Evolutionary conservation across 163 green algal species (phyloP), one percentile per base, ranked within the genome.

Genomic region (Chlamydomonas reinhardtii): DNA sequence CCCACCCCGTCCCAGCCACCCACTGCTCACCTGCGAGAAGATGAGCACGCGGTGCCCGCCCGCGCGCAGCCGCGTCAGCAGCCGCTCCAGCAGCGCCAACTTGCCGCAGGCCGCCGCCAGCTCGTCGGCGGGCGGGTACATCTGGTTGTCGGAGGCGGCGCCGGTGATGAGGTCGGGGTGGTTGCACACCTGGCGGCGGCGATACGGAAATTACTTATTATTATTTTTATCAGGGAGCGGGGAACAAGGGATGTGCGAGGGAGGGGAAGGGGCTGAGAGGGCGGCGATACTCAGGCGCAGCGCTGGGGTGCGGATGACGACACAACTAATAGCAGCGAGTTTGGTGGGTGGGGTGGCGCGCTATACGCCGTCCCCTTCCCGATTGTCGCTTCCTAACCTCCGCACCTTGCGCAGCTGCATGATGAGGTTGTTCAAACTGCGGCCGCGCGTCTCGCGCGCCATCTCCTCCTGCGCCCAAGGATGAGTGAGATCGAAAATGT

Each of bases 151-250:
- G 34, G 72, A 85, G 83, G 92, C 90, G 37, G 79, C 29, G 17
- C 70, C 81, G 11, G 94, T 97, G 91, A 99, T 97, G n/a, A 99
- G 95, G 93, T 99, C 98, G 5, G 97, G 96, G 94, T 99, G 98
- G 92, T 99, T 99, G 97, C 95, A 98, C 90, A 97, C 66, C 64
- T 84, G 77, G 8, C 15, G 39, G 52, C 25, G 20, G n/a, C n/a
- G n/a, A n/a, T n/a, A n/a, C n/a, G n/a, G n/a, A n/a, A n/a, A n/a
- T n/a, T n/a, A n/a, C n/a, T n/a, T n/a, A n/a, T n/a, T n/a, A n/a
- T n/a, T n/a, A n/a, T n/a, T n/a, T n/a, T n/a, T n/a, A n/a, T n/a
- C n/a, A n/a, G n/a, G n/a, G n/a, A n/a, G n/a, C n/a, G n/a, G n/a
- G n/a, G n/a, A n/a, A n/a, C n/a, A n/a, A n/a, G n/a, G n/a, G n/a